Evolutionary conservation across 352 stramenopile genomes (phyloP).

Genomic region (Globisporangium spiculum): DNA sequence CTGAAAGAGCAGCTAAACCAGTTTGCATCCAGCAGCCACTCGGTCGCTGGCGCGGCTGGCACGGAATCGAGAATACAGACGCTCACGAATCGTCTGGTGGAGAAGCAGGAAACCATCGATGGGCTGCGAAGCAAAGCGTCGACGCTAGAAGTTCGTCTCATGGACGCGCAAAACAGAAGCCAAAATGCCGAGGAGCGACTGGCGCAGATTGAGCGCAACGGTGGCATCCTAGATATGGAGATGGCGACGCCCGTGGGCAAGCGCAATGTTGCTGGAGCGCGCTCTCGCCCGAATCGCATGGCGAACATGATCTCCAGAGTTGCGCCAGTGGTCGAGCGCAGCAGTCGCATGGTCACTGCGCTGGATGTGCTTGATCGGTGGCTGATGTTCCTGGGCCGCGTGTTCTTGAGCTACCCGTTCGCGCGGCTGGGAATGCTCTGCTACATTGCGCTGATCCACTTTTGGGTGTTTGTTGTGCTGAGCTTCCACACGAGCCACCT

Average conservation of each 20-base stretch:
- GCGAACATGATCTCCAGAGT: slow-evolving; percentile 57
- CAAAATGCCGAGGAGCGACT: slow-evolving; percentile 59
- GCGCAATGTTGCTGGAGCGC: slow-evolving; percentile 20
- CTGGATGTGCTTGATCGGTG: slow-evolving; percentile 69
- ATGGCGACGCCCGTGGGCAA: slow-evolving; percentile 52
- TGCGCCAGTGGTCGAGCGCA: slow-evolving; percentile 68
- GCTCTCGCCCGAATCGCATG: slow-evolving; percentile 63
- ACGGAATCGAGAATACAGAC: slow-evolving; percentile 68
- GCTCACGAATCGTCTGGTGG: slow-evolving; percentile 75
- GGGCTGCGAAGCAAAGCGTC: slow-evolving; percentile 58
- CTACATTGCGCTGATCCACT: slow-evolving; percentile 80
- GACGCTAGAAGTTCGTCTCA: slow-evolving; percentile 69
- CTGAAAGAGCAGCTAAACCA: slow-evolving; percentile 50
- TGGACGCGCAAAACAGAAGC: slow-evolving; percentile 43
- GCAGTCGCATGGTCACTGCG: slow-evolving; percentile 55
- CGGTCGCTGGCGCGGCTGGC: slow-evolving; percentile 26
- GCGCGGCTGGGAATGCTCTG: slow-evolving; percentile 67
- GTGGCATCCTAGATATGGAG: slow-evolving; percentile 63
- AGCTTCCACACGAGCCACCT: slow-evolving; percentile 88
- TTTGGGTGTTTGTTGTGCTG: slow-evolving; percentile 85
- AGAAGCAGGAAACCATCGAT: slow-evolving; percentile 83
- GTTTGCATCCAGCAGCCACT: neutral
- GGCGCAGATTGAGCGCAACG: slow-evolving; percentile 61
- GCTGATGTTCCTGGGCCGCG: slow-evolving; percentile 72
- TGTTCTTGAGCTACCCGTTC: slow-evolving; percentile 76